These are phyloP conservation scores for Carpinus fangiana DNA, from an alignment of 306 rosid species.

Conservation along the genomic window DNA sequence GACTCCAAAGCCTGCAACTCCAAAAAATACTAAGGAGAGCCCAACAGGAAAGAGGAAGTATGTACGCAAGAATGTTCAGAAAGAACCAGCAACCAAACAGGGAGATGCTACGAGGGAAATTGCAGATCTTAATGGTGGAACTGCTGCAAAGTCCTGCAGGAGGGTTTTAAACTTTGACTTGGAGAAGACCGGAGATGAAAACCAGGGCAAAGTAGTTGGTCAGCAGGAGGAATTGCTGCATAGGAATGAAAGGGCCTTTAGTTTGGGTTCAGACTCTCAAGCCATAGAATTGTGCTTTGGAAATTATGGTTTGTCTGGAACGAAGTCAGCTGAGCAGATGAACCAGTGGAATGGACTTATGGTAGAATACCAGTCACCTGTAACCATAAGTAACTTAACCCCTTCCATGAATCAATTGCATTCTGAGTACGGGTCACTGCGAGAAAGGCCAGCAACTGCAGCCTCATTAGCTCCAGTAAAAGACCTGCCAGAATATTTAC, in stretches of 20 bases:
- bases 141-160: constrained; percentile 53
- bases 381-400: constrained; percentile 24
- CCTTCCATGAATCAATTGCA: constrained; percentile 33
- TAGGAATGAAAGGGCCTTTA: constrained; percentile 29
- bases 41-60: constrained; percentile 63
- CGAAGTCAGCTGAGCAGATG: constrained; percentile 33
- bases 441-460: constrained; percentile 38
- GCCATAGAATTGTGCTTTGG: constrained; percentile 26
- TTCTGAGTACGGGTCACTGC: constrained; percentile 17
- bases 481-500: constrained; percentile 30
- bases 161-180: constrained; percentile 62
- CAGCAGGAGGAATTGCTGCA: constrained; percentile 50
- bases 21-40: constrained; percentile 44
- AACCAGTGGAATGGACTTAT: constrained; percentile 23
- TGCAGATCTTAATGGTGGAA: constrained; percentile 23
- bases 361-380: constrained; percentile 37
- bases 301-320: constrained; percentile 24
- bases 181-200: constrained; percentile 42
- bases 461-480: constrained; percentile 29
- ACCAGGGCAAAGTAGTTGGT: constrained; percentile 30
- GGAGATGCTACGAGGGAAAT: constrained; percentile 34
- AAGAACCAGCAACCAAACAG: constrained; percentile 46
- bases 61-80: constrained; percentile 38
- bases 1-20: constrained; percentile 45
- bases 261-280: constrained; percentile 31